phyloP scores from a whole-genome alignment of 306 rosid genomes.

The Lathyrus oleraceus region DNA sequence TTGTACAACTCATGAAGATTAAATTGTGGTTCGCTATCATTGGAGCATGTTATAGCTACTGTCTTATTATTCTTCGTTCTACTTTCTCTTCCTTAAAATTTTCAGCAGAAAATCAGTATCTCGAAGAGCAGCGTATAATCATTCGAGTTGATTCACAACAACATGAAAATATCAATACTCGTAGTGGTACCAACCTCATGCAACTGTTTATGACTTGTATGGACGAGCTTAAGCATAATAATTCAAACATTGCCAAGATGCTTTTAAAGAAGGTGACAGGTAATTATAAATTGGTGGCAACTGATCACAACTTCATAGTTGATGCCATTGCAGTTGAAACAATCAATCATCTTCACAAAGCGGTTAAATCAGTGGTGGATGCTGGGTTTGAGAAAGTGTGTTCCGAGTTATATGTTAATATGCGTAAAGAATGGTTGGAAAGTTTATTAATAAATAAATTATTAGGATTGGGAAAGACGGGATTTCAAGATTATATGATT shows the following conservation, averaged over 20 bases:
- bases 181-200: not conserved
- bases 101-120: not conserved
- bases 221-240: not conserved
- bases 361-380: conserved; percentile 58
- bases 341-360: conserved; percentile 60
- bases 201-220: not conserved
- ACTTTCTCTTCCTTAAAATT: not conserved
- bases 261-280: conserved; percentile 28
- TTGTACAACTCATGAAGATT: not conserved
- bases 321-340: conserved; percentile 55
- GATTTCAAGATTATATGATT: conserved; percentile 46
- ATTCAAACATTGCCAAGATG: not conserved
- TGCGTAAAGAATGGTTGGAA: conserved; percentile 66
- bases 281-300: not conserved
- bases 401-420: conserved; percentile 39
- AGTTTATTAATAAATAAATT: conserved; percentile 44
- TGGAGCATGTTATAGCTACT: not conserved
- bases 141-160: not conserved
- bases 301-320: conserved; percentile 51
- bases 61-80: not conserved
- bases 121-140: not conserved
- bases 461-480: not conserved
- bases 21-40: not conserved
- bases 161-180: not conserved
- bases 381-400: conserved; percentile 56